Percentiles rank a stretch among this genome's conserved stretches.
These are phyloP conservation scores for Debaryomyces robertsiae DNA, from an alignment of 1,139 yeast genomes.

Conservation along the genomic window DNA sequence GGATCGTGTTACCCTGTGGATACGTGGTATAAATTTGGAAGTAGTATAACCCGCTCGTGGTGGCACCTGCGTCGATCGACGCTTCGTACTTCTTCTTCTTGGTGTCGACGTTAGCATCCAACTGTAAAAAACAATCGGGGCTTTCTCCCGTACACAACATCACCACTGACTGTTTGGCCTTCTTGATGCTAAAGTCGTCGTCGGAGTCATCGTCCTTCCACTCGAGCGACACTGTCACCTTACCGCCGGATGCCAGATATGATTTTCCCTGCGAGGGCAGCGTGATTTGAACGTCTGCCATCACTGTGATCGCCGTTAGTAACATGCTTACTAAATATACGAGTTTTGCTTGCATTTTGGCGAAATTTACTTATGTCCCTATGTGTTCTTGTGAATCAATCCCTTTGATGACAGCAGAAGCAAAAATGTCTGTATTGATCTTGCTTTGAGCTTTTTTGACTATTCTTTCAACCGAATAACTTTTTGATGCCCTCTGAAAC, in stretches of 20 bases:
- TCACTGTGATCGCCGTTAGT: slow-evolving; percentile 5
- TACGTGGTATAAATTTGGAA: slow-evolving; percentile 61
- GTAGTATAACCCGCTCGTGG: slow-evolving; percentile 66
- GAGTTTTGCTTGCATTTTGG: slow-evolving; percentile 4
- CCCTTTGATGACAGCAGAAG: too few relatives aligned
- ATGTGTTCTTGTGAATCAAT: not conserved
- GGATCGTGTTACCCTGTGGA: slow-evolving; percentile 57
- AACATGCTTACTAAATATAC: slow-evolving; percentile 15
- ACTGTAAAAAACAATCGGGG: slow-evolving; percentile 44
- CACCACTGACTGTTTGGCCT: slow-evolving; percentile 52
- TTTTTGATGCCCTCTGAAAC: too few relatives aligned
- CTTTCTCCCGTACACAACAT: slow-evolving; percentile 71
- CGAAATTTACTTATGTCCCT: not conserved
- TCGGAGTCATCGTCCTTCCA: slow-evolving; percentile 64
- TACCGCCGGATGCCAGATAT: slow-evolving; percentile 52
- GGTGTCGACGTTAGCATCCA: slow-evolving; percentile 15
- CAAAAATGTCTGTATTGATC: too few relatives aligned
- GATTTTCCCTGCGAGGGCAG: slow-evolving; percentile 54
- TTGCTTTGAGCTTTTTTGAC: too few relatives aligned
- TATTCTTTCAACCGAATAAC: too few relatives aligned
- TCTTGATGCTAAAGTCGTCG: slow-evolving; percentile 44
- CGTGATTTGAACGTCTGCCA: slow-evolving; percentile 61
- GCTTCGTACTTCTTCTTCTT: slow-evolving; percentile 37
- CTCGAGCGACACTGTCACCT: slow-evolving; percentile 47
- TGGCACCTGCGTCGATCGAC: slow-evolving; percentile 42